A percentile compares a stretch with the other conserved stretches of the same genome.
phyloP scores from a whole-genome alignment of 2,329 filamentous ascomycete genomes.

The Ceratocystis smalleyi region DNA sequence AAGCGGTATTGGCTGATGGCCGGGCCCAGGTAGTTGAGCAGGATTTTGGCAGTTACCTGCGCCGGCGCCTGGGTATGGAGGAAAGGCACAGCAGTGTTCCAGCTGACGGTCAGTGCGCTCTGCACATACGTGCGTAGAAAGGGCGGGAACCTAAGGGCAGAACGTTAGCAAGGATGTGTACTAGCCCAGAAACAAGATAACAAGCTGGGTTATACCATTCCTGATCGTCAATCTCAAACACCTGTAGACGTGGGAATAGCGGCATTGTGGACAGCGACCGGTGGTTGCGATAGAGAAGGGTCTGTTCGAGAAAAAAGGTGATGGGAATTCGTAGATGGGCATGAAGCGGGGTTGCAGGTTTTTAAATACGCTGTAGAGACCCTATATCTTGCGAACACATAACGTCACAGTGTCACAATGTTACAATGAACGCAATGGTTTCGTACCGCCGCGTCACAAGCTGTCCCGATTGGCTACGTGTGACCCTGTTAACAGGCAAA shows the following conservation, averaged over 20 bases:
- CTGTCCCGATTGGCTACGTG: too few species aligned
- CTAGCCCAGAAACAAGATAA: conserved; percentile 2
- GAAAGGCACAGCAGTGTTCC: conserved; percentile 43
- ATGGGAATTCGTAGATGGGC: too few species aligned
- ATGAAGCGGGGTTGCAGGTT: too few species aligned
- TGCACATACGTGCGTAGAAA: conserved; percentile 51
- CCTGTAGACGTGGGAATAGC: conserved; percentile 42
- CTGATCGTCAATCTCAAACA: conserved; percentile 54
- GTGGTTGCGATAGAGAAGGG: neutral
- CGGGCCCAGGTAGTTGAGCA: conserved; percentile 35
- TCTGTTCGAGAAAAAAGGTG: neutral
- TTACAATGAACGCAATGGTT: too few species aligned
- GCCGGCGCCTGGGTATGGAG: conserved; percentile 44
- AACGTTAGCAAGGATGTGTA: neutral
- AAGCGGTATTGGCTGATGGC: conserved; percentile 41
- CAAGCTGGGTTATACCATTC: conserved; percentile 36
- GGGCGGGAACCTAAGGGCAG: conserved; percentile 41
- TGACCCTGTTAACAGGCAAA: too few species aligned
- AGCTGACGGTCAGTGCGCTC: conserved; percentile 46
- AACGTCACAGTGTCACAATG: too few species aligned
- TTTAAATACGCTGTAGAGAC: too few species aligned
- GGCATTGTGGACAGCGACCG: conserved; percentile 28
- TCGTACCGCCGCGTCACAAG: too few species aligned
- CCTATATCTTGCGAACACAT: neutral
- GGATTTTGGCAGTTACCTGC: conserved; percentile 40